Evolutionary conservation across 257 asterid species (phyloP).

Genomic region (Cinchona pubescens): DNA sequence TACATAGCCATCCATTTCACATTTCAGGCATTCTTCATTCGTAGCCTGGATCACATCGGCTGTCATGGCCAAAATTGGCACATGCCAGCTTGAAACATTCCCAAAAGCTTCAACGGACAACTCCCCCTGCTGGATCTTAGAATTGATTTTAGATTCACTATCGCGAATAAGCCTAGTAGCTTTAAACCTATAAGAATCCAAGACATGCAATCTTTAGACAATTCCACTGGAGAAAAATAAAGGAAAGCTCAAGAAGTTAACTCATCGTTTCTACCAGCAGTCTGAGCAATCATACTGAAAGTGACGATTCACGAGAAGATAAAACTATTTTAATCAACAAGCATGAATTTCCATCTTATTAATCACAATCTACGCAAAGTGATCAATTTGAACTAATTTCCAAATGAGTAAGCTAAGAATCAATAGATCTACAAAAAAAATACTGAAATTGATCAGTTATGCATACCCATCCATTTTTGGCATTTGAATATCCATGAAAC

Average conservation of each 20-base stretch:
- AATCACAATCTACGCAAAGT: background rate
- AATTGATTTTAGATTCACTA: slow-evolving; percentile 45
- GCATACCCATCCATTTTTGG: slow-evolving; percentile 97
- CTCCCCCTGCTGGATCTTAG: slow-evolving; percentile 46
- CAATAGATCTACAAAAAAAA: background rate
- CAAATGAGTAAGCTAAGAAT: too few species aligned
- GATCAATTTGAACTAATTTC: background rate
- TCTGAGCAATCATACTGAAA: background rate
- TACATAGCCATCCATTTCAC: slow-evolving; percentile 89
- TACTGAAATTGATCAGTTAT: background rate
- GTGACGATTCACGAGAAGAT: background rate
- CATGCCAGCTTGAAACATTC: slow-evolving; percentile 64
- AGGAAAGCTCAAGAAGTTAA: background rate
- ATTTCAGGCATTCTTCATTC: slow-evolving; percentile 51
- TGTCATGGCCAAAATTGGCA: slow-evolving; percentile 92
- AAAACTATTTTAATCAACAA: background rate
- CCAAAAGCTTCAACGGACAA: slow-evolving; percentile 35
- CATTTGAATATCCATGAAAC: slow-evolving; percentile 99
- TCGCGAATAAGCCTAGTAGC: slow-evolving; percentile 71
- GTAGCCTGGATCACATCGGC: slow-evolving; percentile 97
- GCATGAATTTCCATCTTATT: background rate
- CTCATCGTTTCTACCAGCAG: background rate
- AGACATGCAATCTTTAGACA: background rate
- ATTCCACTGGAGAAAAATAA: background rate
- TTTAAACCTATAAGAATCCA: slow-evolving; percentile 54